Base-by-base conservation (phyloP, 78 protist species). In the Dictyostelium capitatum region DNA sequence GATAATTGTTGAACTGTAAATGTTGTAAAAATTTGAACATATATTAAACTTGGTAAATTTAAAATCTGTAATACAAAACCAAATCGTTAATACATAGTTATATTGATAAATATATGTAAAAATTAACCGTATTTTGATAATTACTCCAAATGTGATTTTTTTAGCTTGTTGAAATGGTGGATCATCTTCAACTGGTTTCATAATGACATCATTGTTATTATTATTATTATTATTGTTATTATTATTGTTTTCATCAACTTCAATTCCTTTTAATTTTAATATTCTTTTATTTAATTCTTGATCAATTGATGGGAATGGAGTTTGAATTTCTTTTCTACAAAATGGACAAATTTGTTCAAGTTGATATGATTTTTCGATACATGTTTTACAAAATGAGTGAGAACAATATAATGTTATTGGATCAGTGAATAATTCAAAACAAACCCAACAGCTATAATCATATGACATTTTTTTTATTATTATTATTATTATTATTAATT, bases 361-460 rank as follows among this genome's bases (percentile, higher is more conserved):
- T 15, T 64, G 48, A 1, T 51, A 77, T 11, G 92, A 41, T 64
- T 77, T 87, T 32, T 59, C 69, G 15, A 87, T 20, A 87, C 92
- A 87, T 47, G 46, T 56, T n/a, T 87, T 87, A n/a, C 92, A 87
- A 32, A 87, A 87, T 28, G 84, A 77, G 30, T 87, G 92, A 43
- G 32, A 12, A 65, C 92, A 87, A 64, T 57, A 41, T 47, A 87
- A 77, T 43, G 92, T 87, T 1, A 87, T 53, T 25, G 92, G 92
- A 10, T 77, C 77, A 0, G 62, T 59, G 51, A 75, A 87, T 56
- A 87, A 77, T 17, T 87, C 81, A 50, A 62, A 87, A n/a, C 92
- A 87, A 32, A 77, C 81, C 84, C 83, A 87, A 77, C 92, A 87
- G 8, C 77, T 62, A 43, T 57, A 77, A 50, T 87, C 84, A 28